Evolutionary conservation across 345 rosid species (phyloP).

Genomic region (Populus simonii): DNA sequence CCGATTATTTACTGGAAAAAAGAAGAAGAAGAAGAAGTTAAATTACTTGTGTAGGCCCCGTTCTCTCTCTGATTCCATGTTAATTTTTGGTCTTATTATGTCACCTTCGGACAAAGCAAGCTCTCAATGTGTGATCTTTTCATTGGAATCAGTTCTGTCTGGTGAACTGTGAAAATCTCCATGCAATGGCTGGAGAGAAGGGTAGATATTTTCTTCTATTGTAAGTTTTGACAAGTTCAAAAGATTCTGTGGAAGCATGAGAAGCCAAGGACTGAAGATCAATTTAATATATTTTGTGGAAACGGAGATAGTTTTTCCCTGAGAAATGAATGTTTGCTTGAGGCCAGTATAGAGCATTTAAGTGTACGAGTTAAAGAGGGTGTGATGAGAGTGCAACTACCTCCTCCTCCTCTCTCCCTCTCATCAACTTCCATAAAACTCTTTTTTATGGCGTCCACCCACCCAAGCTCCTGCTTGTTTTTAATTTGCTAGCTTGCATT

Average conservation of each 20-base stretch:
- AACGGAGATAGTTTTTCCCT: constrained; percentile 8
- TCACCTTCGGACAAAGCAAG: constrained; percentile 29
- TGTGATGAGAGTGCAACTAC: constrained; percentile 27
- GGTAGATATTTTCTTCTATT: not conserved
- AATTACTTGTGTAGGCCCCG: too few relatives aligned
- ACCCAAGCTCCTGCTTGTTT: constrained; percentile 4
- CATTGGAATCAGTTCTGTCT: constrained; percentile 36
- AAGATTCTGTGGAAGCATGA: constrained; percentile 28
- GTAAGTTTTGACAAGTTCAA: constrained; percentile 23
- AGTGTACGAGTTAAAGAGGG: constrained; percentile 28
- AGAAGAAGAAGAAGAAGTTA: not conserved
- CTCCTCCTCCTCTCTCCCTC: constrained; percentile 13
- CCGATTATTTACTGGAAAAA: not conserved
- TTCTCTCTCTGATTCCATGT: not conserved
- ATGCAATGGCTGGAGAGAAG: constrained; percentile 13
- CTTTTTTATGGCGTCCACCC: constrained; percentile 43
- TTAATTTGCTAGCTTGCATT: constrained; percentile 11
- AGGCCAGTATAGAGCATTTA: constrained; percentile 31
- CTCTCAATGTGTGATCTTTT: constrained; percentile 22
- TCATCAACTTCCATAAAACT: constrained; percentile 8
- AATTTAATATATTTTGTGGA: not conserved
- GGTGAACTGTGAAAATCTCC: constrained; percentile 2
- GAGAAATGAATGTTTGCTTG: constrained; percentile 51
- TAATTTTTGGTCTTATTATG: constrained; percentile 26
- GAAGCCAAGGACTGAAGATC: constrained; percentile 5